Evolutionary conservation across 495 filamentous ascomycete species (phyloP).

Genomic region (Daldinia vernicosa): DNA sequence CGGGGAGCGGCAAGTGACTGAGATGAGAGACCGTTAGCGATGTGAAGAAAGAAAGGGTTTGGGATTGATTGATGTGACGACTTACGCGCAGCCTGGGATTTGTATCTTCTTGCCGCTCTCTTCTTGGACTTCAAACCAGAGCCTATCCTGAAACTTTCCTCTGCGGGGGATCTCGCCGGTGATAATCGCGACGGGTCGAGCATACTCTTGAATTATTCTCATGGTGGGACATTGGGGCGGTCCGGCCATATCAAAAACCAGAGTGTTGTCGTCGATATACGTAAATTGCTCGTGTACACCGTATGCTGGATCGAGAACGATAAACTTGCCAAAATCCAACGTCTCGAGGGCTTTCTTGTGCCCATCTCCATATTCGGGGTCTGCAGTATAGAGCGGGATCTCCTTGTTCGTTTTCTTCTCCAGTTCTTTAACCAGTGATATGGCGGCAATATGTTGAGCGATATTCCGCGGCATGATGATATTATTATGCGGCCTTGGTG

Average conservation of each 20-base stretch:
- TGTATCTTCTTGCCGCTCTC: constrained; percentile 23
- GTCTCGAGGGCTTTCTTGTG: constrained; percentile 21
- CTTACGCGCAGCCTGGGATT: constrained; percentile 32
- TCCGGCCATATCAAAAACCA: constrained; percentile 13
- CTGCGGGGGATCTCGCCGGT: constrained; percentile 4
- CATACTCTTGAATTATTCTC: constrained; percentile 28
- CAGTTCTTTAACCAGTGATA: constrained; percentile 17
- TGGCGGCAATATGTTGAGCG: constrained; percentile 25
- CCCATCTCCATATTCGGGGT: constrained; percentile 19
- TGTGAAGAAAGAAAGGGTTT: not conserved
- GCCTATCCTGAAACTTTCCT: constrained; percentile 19
- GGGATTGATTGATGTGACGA: not conserved
- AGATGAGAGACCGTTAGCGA: not conserved
- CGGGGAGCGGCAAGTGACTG: constrained; percentile 12
- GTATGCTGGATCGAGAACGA: constrained; percentile 25
- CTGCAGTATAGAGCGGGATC: constrained; percentile 19
- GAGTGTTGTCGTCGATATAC: constrained; percentile 25
- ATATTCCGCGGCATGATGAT: constrained; percentile 14
- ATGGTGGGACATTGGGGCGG: constrained; percentile 22
- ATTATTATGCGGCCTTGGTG: not conserved
- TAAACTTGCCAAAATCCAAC: constrained; percentile 2
- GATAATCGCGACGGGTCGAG: constrained; percentile 30
- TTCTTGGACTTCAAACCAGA: constrained; percentile 32
- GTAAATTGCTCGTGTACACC: constrained; percentile 27
- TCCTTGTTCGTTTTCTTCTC: constrained; percentile 5